Percentiles rank a stretch among this genome's conserved stretches.
Conservation (phyloP, 2,329 filamentous ascomycete species). For the Tolypocladium nubicola region DNA sequence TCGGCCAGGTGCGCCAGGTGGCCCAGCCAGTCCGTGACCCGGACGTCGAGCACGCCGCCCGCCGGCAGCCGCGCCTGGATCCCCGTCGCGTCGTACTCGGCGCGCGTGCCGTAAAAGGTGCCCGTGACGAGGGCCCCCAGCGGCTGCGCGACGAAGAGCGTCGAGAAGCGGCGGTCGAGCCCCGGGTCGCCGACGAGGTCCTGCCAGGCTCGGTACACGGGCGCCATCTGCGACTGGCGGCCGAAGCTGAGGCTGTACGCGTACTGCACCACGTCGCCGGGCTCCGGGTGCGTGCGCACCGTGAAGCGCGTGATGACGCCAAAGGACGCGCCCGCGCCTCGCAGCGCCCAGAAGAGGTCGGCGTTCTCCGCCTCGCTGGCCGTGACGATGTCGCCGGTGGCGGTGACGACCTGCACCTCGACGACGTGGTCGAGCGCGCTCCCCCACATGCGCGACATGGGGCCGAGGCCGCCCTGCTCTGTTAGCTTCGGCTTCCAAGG, state of each 20-base stretch:
- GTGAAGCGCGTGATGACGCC: conserved; percentile 48
- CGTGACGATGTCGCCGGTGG: conserved; percentile 38
- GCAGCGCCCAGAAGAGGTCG: conserved; percentile 47
- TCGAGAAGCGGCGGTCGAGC: conserved; percentile 48
- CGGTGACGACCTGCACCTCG: conserved; percentile 45
- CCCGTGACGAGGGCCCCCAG: conserved; percentile 46
- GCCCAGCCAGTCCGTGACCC: conserved; percentile 53
- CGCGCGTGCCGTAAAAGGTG: conserved; percentile 49
- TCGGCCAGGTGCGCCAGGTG: conserved; percentile 43
- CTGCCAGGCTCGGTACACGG: conserved; percentile 48
- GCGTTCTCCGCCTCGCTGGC: conserved; percentile 35
- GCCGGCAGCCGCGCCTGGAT: conserved; percentile 36
- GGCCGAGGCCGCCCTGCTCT: conserved; percentile 42
- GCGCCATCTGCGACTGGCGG: conserved; percentile 33
- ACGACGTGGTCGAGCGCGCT: conserved; percentile 43
- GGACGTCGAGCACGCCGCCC: conserved; percentile 27
- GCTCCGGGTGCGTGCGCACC: conserved; percentile 44
- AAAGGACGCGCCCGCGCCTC: conserved; percentile 45
- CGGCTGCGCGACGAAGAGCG: conserved; percentile 43
- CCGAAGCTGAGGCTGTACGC: conserved; percentile 42
- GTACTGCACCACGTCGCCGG: conserved; percentile 46
- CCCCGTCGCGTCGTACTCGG: conserved; percentile 41
- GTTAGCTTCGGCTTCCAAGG: not conserved
- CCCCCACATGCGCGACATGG: conserved; percentile 50
- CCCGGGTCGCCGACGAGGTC: conserved; percentile 39